Evolutionary conservation across 2,329 filamentous ascomycete genomes (phyloP), one percentile per base, ranked within the genome.

Genomic region (Conoideocrella luteorostrata): DNA sequence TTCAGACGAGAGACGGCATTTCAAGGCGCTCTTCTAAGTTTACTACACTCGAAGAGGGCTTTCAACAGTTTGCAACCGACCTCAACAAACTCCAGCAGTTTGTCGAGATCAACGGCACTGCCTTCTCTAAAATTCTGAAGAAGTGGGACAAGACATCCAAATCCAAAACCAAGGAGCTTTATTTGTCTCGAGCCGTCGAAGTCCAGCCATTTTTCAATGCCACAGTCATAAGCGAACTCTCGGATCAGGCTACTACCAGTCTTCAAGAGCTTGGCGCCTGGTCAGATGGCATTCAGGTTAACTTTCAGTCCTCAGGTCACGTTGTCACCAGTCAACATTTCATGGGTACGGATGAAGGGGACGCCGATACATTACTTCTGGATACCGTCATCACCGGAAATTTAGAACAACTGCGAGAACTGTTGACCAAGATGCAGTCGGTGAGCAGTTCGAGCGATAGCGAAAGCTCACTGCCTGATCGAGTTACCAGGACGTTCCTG

Each of bases 131-230:
- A 66, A 98, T 98, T 47, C 71, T 98, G 51, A 98, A 98, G 70
- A 98, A 98, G 78, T 98, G 93, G 93, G 93, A 98, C 69, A 98
- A 98, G 77, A 96, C 90, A 2, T 96, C 91, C 54, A 98, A 97
- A 75, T 97, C 91, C 41, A 91, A 91, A 64, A 96, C 93, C 47
- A 98, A 98, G 65, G 93, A 97, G 68, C 78, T 97, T 32, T 98
- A 97, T 61, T 81, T 98, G 28, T 94, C 94, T 9, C 79, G 93
- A 47, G 93, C 93, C 7, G 91, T 98, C 50, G 93, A 98, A 64
- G 90, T 97, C 7, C 93, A 97, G 59, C 93, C 93, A 6, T 97
- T 94, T 65, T 98, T 97, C 75, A 97, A 98, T 65, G 84, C 91
- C 36, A 88, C 94, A 52, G 89, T 97, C 54, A 95, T 98, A 59